Conservation (phyloP, 202 grass and related monocot species). For the Brachypodium distachyon region DNA sequence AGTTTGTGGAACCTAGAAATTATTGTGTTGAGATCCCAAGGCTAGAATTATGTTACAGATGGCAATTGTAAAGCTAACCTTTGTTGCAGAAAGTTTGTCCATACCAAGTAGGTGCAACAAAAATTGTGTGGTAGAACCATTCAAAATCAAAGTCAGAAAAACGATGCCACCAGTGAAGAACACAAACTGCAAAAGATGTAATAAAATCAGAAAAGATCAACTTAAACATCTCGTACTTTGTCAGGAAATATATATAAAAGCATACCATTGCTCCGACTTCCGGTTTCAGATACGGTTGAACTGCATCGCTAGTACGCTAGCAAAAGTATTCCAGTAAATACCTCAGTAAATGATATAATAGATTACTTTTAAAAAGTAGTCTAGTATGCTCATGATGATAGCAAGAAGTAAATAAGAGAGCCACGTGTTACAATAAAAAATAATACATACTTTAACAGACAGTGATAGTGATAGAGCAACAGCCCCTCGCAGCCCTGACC, state of each 20-base stretch:
- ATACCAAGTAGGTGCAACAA: constrained; percentile 59
- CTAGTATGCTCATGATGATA: constrained; percentile 14
- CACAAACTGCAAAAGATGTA: constrained; percentile 62
- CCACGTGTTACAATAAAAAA: background rate
- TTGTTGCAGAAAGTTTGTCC: constrained; percentile 62
- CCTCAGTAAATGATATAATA: background rate
- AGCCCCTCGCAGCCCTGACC: constrained; percentile 81
- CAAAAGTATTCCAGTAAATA: constrained; percentile 15
- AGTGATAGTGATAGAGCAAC: constrained; percentile 74
- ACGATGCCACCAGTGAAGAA: constrained; percentile 96
- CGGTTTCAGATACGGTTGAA: constrained; percentile 44
- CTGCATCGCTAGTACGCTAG: constrained; percentile 66
- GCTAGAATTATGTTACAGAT: background rate
- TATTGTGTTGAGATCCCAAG: background rate
- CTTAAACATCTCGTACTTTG: background rate
- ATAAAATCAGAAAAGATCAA: constrained; percentile 5
- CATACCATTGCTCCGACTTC: constrained; percentile 86
- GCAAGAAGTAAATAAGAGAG: background rate
- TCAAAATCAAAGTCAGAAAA: constrained; percentile 82
- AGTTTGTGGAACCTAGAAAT: background rate
- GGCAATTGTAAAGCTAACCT: constrained; percentile 41
- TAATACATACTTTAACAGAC: constrained; percentile 73
- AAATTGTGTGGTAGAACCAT: constrained; percentile 94
- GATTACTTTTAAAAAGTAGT: background rate
- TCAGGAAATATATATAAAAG: background rate